Base-by-base conservation (phyloP, 768 basidiomycete genomes). In the Leccinum subgranulosum region DNA sequence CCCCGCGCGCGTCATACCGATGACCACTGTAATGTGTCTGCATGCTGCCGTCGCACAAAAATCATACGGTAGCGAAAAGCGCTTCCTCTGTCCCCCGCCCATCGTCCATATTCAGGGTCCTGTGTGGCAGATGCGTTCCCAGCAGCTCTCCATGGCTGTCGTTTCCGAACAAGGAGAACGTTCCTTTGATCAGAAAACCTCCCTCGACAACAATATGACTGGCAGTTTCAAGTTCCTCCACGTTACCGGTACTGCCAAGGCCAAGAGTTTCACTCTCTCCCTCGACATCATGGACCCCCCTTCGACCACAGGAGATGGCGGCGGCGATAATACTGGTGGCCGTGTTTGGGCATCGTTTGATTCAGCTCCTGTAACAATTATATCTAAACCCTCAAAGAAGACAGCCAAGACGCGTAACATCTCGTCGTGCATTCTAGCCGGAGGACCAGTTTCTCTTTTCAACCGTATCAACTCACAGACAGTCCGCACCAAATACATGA, bases 391-490 rank as follows among this genome's bases (percentile, higher is more conserved):
- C 33, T 94, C 93, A 58, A 95, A 95, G 82, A 95, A 94, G 80
- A 96, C 93, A 10, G 92, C 92, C 57, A 96, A 95, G 77, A 94
- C 94, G 65, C 88, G 94, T 76, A 88, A 91, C 77, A 89, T 90
- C 69, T 88, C 87, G 46, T 92, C 87, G 21, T 95, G 93, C 76
- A 93, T 97, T 72, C 81, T 93, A 54, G 88, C 88, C 28, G 89
- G 90, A 49, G 90, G 92, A 21, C 89, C 92, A 34, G 91, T 98
- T 51, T 92, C 92, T 53, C 82, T 98, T 49, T 96, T 94, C 81
- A 94, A 94, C 72, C 88, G 94, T 67, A 93, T 98, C 81, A 94
- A 96, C 74, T 92, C 91, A 14, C 94, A 98, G 75, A 94, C 94
- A 39, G 94, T 96, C 58, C 88, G 94, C 69, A 97, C 94, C 56